phyloP scores from a whole-genome alignment of 208 protist species.

The Acanthamoeba triangularis region DNA sequence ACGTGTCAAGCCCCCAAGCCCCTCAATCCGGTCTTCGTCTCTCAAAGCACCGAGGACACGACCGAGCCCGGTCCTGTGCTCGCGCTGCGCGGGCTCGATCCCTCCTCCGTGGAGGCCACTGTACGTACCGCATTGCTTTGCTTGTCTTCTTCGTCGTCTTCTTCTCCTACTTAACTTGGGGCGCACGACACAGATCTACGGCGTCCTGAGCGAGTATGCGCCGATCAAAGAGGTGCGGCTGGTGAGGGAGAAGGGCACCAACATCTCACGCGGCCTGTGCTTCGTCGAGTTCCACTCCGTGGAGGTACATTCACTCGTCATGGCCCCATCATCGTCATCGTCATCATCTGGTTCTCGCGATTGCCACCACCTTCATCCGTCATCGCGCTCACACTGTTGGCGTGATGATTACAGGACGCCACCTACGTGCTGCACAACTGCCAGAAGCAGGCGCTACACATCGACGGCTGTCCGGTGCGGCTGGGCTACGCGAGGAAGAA shows the following conservation, averaged over 20 bases:
- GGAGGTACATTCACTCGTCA: not conserved
- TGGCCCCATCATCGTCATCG: not conserved
- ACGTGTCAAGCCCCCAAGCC: slow-evolving; percentile 46
- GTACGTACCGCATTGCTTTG: slow-evolving; percentile 22
- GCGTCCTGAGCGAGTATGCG: not conserved
- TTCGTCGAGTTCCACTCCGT: slow-evolving; percentile 62
- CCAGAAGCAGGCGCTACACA: not conserved
- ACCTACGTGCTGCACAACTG: slow-evolving; percentile 33
- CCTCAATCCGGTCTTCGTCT: slow-evolving; percentile 10
- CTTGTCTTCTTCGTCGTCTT: not conserved
- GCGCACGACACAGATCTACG: not conserved
- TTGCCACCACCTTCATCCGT: too few relatives aligned
- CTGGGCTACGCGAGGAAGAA: slow-evolving; percentile 41
- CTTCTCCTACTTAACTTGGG: too few relatives aligned
- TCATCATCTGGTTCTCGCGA: too few relatives aligned
- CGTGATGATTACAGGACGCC: slow-evolving; percentile 4
- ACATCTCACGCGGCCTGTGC: slow-evolving; percentile 49
- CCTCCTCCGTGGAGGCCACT: slow-evolving; percentile 11
- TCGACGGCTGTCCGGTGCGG: slow-evolving; percentile 25
- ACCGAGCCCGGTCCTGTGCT: slow-evolving; percentile 28
- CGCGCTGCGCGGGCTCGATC: slow-evolving; percentile 58
- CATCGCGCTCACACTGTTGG: too few relatives aligned
- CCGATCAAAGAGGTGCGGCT: slow-evolving; percentile 64
- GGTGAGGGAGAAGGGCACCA: slow-evolving; percentile 65
- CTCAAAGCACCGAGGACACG: not conserved